Evolutionary conservation across 2,329 filamentous ascomycete genomes (phyloP), one percentile per base, ranked within the genome.

Genomic region (Fusarium agapanthi): DNA sequence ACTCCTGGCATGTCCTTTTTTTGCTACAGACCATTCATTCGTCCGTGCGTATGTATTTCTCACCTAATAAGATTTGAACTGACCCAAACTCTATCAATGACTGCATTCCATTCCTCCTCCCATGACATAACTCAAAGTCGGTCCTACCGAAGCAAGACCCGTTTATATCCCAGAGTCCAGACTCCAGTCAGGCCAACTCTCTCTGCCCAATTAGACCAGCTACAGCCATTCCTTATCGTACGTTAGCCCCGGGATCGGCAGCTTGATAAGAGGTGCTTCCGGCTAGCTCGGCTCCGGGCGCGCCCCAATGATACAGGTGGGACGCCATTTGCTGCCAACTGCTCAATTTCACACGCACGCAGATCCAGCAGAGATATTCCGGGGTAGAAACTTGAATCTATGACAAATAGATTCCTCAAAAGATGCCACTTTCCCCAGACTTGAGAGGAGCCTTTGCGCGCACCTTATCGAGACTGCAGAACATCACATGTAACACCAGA

Each of bases 391-490:
- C 13, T 41, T 48, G 65, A 69, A 69, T 69, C 66, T 69, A 69
- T 69, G 66, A 69, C 67, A 69, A 70, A 70, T 70, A 65, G 66
- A 58, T 70, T 70, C 41, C 53, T 59, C 66, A 60, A 43, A 58
- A 47, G n/a, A 69, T 50, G 50, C 47, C 28, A 60, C 48, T 69
- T 70, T 70, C 67, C 67, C 66, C 66, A 48, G 66, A 69, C 54
- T 65, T n/a, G 28, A 12, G 26, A 16, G 34, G 48, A 54, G n/a
- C 26, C 18, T 30, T 26, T 34, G 37, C 13, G 14, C 28, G 26
- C 20, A 69, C 45, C 32, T 37, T 65, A 48, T 69, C 50, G 20
- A 4, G 59, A 69, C 41, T 57, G 35, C 35, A 51, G 22, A 20
- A 9, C 45, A 15, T 40, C 47, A 20, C 20, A 41, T 57, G 37